Conservation (phyloP, 2,329 filamentous ascomycete genomes). For the Colletotrichum zoysiae region DNA sequence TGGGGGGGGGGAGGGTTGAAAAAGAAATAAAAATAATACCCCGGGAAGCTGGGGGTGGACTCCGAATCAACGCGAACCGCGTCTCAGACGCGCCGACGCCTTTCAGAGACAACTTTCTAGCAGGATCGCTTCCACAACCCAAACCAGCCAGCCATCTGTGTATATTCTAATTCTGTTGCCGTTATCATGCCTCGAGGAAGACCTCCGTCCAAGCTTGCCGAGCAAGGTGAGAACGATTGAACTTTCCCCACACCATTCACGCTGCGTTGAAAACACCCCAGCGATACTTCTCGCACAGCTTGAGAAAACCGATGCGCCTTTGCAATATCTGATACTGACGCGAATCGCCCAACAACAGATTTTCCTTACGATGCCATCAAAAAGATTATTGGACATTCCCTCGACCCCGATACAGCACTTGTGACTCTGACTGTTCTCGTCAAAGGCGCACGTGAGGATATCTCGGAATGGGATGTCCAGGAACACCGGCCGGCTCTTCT, state of each 20-base stretch:
- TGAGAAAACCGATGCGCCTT: neutral
- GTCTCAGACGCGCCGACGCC: conserved; percentile 19
- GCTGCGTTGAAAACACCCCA: neutral
- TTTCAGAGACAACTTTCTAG: neutral
- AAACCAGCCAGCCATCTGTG: neutral
- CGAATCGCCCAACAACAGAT: conserved; percentile 1
- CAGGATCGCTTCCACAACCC: neutral
- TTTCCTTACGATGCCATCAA: conserved; percentile 33
- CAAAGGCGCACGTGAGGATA: conserved; percentile 10
- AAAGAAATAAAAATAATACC: neutral
- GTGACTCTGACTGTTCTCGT: conserved; percentile 31
- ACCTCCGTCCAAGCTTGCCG: conserved; percentile 11
- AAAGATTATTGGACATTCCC: conserved; percentile 23
- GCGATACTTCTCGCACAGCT: neutral
- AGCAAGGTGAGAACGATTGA: conserved; percentile 28
- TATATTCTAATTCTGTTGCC: neutral
- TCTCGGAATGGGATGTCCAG: conserved; percentile 38
- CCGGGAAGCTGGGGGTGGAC: neutral
- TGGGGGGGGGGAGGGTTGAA: too few relatives aligned
- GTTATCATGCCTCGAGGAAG: conserved; percentile 30
- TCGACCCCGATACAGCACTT: conserved; percentile 28
- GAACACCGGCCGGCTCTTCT: conserved; percentile 29
- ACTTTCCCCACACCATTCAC: too few relatives aligned
- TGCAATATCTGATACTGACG: neutral
- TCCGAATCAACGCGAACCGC: conserved; percentile 21